Evolutionary conservation across 1,284 basidiomycete genomes (phyloP), one percentile per base, ranked within the genome.

Genomic region (Puccinia horiana): DNA sequence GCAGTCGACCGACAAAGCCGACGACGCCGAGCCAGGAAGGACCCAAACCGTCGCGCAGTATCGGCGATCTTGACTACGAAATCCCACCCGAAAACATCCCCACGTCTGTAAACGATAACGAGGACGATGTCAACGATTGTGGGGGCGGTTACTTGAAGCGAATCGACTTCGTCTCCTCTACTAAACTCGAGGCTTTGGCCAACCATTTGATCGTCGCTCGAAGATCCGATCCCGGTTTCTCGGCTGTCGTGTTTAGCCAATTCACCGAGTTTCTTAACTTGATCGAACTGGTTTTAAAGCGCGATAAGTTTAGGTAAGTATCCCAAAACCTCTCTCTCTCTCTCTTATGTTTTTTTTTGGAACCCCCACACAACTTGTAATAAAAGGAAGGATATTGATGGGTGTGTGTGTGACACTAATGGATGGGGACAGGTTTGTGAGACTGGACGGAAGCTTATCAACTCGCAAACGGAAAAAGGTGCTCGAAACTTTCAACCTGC

Each of bases 401-500:
- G 2, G 20, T 8, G 69, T 23, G 37, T 2, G 42, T 72, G 4
- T n/a, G 23, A 54, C 12, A 54, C 32, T 65, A n/a, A 32, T 0
- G 23, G n/a, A 47, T 73, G 58, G 37, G 32, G 16, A 94, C 84
- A 88, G 91, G 47, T 93, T 91, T 87, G 91, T 92, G 84, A 90
- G 95, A n/a, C 93, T 98, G 83, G 96, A 99, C 86, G 96, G 96
- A 1, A 91, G 93, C 0, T 96, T 98, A 92, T 92, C 93, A 84
- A 90, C 97, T 84, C 93, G 93, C 86, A 93, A 93, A 86, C 90
- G 95, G 65, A 92, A 90, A 54, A 90, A 89, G 5, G 92, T 94
- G 0, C 90, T 99, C 70, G 88, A 91, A 37, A 91, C 92, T 0
- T 90, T 99, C 83, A 95, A 84, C 90, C 90, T 90, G 52, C 91